Evolutionary conservation across 225 moss, liverwort and hornwort species (phyloP).

Genomic region (Polytrichum formosum): DNA sequence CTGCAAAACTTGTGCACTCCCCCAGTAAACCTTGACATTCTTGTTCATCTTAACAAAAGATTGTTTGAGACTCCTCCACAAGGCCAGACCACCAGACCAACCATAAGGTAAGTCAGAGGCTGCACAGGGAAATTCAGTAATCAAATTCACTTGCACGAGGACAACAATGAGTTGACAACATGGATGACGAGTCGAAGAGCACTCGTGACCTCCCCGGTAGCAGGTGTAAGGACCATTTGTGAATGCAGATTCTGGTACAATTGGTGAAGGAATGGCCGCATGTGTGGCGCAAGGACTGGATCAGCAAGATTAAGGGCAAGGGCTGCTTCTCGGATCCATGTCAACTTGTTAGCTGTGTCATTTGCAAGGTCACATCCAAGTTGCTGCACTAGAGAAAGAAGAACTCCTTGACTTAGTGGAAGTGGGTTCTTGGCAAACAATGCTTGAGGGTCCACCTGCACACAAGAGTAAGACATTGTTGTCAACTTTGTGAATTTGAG

Average conservation of each 20-base stretch:
- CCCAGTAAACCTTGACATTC: not conserved
- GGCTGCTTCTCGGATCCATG: constrained; percentile 61
- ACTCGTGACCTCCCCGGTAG: constrained; percentile 34
- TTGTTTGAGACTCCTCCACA: not conserved
- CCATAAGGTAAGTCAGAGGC: not conserved
- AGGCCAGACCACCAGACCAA: too few relatives aligned
- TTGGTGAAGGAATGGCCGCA: constrained; percentile 65
- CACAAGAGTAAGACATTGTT: not conserved
- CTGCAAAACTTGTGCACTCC: not conserved
- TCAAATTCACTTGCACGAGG: constrained; percentile 45
- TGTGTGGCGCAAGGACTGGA: constrained; percentile 57
- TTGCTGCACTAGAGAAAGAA: constrained; percentile 58
- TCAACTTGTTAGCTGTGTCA: constrained; percentile 52
- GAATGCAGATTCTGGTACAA: constrained; percentile 57
- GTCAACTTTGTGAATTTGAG: too few relatives aligned
- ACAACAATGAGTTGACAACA: constrained; percentile 61
- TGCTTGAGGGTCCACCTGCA: constrained; percentile 43
- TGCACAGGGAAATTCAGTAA: not conserved
- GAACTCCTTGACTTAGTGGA: constrained; percentile 62
- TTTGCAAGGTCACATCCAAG: constrained; percentile 61
- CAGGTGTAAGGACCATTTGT: constrained; percentile 31
- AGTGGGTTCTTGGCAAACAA: constrained; percentile 35
- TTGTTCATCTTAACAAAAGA: not conserved
- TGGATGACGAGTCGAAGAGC: constrained; percentile 52
- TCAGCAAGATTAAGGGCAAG: constrained; percentile 56